These are phyloP conservation scores for Candida ascalaphidarum DNA, from an alignment of 805 yeast species.

Conservation along the genomic window DNA sequence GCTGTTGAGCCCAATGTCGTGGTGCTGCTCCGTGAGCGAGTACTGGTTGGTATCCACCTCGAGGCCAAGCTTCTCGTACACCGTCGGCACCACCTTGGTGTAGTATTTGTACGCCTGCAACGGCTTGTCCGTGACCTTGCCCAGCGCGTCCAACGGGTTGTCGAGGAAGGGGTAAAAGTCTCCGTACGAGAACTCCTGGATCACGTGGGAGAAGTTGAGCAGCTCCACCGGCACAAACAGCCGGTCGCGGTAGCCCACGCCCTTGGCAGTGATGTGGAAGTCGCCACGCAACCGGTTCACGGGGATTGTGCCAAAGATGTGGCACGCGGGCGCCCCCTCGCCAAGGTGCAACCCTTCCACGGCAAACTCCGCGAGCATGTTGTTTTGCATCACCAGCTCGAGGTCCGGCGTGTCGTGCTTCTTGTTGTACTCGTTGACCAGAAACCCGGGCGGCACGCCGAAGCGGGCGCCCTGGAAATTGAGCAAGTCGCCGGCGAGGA, in stretches of 20 bases:
- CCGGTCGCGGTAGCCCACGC: slow-evolving; percentile 50
- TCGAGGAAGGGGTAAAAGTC: slow-evolving; percentile 77
- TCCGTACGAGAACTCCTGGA: slow-evolving; percentile 86
- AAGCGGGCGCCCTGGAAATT: slow-evolving; percentile 59
- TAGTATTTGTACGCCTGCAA: slow-evolving; percentile 54
- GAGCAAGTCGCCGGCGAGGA: slow-evolving; percentile 69
- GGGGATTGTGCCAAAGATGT: slow-evolving; percentile 73
- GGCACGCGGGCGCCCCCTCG: slow-evolving; percentile 72
- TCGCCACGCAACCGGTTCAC: slow-evolving; percentile 83
- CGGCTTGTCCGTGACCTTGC: slow-evolving; percentile 42
- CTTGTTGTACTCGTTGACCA: slow-evolving; percentile 36
- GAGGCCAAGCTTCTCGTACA: slow-evolving; percentile 62
- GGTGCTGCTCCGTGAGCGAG: slow-evolving; percentile 52
- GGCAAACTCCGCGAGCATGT: slow-evolving; percentile 57
- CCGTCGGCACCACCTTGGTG: slow-evolving; percentile 77
- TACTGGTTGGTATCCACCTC: slow-evolving; percentile 79
- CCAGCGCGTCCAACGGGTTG: slow-evolving; percentile 82
- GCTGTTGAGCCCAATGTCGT: slow-evolving; percentile 5
- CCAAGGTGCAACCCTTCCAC: slow-evolving; percentile 30
- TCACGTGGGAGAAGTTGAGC: slow-evolving; percentile 75
- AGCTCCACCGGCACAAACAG: slow-evolving; percentile 38
- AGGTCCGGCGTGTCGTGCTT: slow-evolving; percentile 51
- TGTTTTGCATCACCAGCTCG: slow-evolving; percentile 58
- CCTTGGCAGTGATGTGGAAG: slow-evolving; percentile 74
- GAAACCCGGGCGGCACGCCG: slow-evolving; percentile 42